Conservation (phyloP, 305 asterid species). For the Plantago lanceolata region DNA sequence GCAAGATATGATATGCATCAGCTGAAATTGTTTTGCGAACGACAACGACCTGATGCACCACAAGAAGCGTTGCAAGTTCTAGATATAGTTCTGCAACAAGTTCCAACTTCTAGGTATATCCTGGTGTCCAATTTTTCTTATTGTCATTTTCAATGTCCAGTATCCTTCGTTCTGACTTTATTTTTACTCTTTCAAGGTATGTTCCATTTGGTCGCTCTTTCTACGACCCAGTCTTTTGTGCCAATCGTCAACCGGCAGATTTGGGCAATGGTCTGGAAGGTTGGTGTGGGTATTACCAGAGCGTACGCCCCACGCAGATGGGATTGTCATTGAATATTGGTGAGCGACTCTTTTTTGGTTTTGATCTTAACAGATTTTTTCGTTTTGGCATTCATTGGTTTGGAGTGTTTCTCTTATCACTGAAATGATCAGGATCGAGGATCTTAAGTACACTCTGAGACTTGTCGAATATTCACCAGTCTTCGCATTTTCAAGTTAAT, state of each 20-base stretch:
- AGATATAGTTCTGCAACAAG: constrained; percentile 91
- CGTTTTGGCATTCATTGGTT: too few species aligned
- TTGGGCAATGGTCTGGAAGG: constrained; percentile 95
- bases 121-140: not conserved
- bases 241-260: too few species aligned
- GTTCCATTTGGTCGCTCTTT: not conserved
- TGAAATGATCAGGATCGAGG: not conserved
- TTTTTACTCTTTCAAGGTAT: not conserved
- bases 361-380: too few species aligned
- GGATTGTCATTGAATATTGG: constrained; percentile 91
- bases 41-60: constrained; percentile 93
- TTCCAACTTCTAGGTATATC: constrained; percentile 67
- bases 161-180: constrained; percentile 3
- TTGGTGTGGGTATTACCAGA: constrained; percentile 98
- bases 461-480: not conserved
- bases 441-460: not conserved
- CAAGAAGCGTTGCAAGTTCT: constrained; percentile 94
- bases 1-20: constrained; percentile 97
- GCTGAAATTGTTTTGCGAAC: constrained; percentile 80
- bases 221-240: constrained; percentile 55
- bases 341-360: constrained; percentile 26
- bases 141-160: too few species aligned
- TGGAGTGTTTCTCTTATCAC: constrained; percentile 1
- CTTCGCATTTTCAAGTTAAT: not conserved
- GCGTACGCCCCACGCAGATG: constrained; percentile 99